Percentiles rank a stretch among this genome's conserved stretches.
Evolutionary conservation across 2,329 filamentous ascomycete genomes (phyloP).

Genomic region (Tolypocladium ophioglossoides): DNA sequence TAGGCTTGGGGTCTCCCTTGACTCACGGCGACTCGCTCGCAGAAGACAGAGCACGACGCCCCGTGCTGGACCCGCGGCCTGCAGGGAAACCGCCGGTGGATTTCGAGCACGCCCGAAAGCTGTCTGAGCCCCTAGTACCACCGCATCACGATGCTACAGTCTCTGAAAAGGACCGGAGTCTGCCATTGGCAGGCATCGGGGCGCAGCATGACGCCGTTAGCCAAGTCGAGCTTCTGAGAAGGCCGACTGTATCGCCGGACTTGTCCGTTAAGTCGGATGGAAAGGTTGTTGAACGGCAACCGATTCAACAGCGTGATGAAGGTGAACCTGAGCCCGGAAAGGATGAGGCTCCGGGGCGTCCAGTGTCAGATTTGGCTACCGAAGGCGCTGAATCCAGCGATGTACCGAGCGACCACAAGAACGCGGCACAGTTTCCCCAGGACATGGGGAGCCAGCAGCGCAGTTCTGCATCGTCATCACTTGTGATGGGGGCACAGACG

Average conservation of each 20-base stretch:
- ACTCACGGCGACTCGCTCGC: not conserved
- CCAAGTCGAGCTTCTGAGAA: not conserved
- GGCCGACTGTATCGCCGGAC: conserved; percentile 5
- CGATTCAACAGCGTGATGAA: not conserved
- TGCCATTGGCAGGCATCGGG: not conserved
- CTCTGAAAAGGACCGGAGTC: not conserved
- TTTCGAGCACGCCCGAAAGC: not conserved
- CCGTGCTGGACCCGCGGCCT: not conserved
- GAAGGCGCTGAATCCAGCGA: not conserved
- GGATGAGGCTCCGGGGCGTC: not conserved
- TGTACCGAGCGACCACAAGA: not conserved
- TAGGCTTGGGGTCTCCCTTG: conserved; percentile 3
- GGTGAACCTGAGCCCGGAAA: not conserved
- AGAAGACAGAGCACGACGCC: not conserved
- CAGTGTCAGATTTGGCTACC: not conserved
- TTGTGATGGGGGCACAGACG: not conserved
- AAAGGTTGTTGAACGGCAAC: not conserved
- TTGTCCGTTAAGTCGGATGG: conserved; percentile 2
- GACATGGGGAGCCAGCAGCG: not conserved
- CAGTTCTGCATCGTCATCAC: not conserved
- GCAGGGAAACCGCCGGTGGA: not conserved
- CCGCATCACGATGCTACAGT: not conserved
- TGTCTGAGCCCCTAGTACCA: not conserved
- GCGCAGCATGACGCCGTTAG: not conserved
- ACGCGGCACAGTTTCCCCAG: not conserved